These are phyloP conservation scores for Cercophora scortea DNA, from an alignment of 495 filamentous ascomycete genomes.

Conservation along the genomic window DNA sequence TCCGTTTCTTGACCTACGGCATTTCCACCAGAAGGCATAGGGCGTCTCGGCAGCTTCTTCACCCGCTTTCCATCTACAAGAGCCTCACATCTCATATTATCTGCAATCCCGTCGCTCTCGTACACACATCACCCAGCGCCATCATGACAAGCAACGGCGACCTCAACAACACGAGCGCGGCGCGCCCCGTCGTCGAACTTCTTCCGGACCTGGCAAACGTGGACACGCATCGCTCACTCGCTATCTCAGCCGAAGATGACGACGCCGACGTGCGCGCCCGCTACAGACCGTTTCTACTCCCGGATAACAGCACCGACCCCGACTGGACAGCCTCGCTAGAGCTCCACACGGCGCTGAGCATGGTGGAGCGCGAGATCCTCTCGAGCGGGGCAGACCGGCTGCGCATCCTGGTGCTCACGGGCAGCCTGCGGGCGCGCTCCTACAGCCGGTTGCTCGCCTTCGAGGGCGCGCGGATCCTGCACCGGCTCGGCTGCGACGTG, in stretches of 20 bases:
- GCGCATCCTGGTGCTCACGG: conserved; percentile 57
- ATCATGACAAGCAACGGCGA: conserved; percentile 18
- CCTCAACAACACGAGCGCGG: conserved; percentile 32
- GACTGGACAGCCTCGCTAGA: conserved; percentile 55
- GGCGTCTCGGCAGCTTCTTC: too few relatives aligned
- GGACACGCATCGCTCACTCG: conserved; percentile 28
- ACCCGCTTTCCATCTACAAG: too few relatives aligned
- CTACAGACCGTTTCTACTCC: conserved; percentile 54
- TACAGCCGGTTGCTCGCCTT: conserved; percentile 55
- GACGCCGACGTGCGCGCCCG: conserved; percentile 35
- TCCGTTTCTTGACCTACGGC: too few relatives aligned
- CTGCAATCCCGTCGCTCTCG: too few relatives aligned
- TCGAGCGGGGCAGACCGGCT: conserved; percentile 35
- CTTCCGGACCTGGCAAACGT: conserved; percentile 9
- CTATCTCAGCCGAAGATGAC: conserved; percentile 40
- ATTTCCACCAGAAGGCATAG: too few relatives aligned
- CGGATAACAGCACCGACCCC: conserved; percentile 14
- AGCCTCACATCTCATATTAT: too few relatives aligned
- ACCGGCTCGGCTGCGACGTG: conserved; percentile 60
- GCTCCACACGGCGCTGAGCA: conserved; percentile 41
- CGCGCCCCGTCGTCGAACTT: conserved; percentile 7
- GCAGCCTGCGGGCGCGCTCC: conserved; percentile 51
- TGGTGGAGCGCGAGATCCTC: conserved; percentile 43
- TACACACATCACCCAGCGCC: too few relatives aligned
- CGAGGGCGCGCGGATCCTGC: conserved; percentile 55